Evolutionary conservation across 1,139 yeast species (phyloP), one percentile per base, ranked within the genome.

Genomic region (Kodamaea alishanica): DNA sequence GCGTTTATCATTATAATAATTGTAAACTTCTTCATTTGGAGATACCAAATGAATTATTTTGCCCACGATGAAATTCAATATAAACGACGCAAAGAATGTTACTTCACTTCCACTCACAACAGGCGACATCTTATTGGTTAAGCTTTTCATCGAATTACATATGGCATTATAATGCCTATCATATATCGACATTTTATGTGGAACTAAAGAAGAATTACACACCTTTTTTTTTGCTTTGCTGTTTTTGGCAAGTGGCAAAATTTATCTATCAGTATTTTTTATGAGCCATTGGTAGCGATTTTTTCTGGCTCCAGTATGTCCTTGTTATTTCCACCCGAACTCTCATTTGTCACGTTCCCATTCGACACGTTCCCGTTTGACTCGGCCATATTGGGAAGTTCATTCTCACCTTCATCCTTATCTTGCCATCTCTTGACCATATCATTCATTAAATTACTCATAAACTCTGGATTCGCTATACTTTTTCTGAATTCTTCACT

Each of bases 391-490:
- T n/a, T n/a, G n/a, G n/a, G 27, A 26, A n/a, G 28, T 26, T 26
- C 10, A 10, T 4, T 34, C 23, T 24, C 32, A 9, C 28, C 38
- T 6, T 33, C 37, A 22, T 23, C 31, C 24, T 37, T 29, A 15
- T 65, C 72, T 52, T 73, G 80, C 89, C 90, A 84, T 46, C 84
- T 66, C 39, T 74, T 73, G 10, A 81, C 88, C 92, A 84, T 84
- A 53, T 83, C 90, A 50, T 81, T 81, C 82, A 80, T 82, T 48
- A 80, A 55, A 9, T 70, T 71, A 47, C 73, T 80, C 63, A 70
- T 79, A 49, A 72, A 77, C 56, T 75, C 87, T 37, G 73, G 79
- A 51, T 75, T 79, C 46, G 67, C 70, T 10, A 73, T 77, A 49
- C 68, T 76, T 47, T 56, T 69, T 37, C 85, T 67, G 48, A 84